These are phyloP conservation scores for Salix purpurea DNA, from an alignment of 345 rosid species.

Conservation along the genomic window DNA sequence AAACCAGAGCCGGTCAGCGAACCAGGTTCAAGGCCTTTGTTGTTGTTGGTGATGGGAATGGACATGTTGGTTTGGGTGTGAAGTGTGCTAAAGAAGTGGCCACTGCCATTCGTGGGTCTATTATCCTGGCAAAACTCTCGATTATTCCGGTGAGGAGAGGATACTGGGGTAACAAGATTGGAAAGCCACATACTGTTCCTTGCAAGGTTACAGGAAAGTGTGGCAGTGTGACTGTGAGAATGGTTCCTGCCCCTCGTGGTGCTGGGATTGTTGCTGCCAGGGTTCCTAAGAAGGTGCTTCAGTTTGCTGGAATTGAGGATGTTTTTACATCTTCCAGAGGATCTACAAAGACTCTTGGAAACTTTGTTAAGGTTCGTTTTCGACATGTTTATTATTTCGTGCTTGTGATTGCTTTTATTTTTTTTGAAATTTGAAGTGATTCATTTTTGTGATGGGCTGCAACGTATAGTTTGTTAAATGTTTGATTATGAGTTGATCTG, in stretches of 20 bases:
- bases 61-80: constrained; percentile 69
- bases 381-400: neutral
- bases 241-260: constrained; percentile 85
- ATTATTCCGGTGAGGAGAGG: constrained; percentile 73
- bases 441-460: neutral
- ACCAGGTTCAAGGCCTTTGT: constrained; percentile 75
- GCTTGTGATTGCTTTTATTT: neutral
- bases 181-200: constrained; percentile 65
- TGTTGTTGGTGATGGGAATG: constrained; percentile 58
- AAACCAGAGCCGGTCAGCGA: constrained; percentile 73
- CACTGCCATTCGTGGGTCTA: constrained; percentile 62
- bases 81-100: constrained; percentile 74
- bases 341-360: constrained; percentile 77
- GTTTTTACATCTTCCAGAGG: constrained; percentile 82
- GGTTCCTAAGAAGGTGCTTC: constrained; percentile 85
- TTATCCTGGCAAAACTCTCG: constrained; percentile 57
- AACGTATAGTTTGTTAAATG: too few relatives aligned
- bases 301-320: constrained; percentile 79
- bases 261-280: constrained; percentile 83
- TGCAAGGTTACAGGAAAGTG: constrained; percentile 76
- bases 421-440: neutral
- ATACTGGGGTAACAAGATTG: constrained; percentile 79
- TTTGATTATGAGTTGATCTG: neutral
- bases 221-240: constrained; percentile 62
- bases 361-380: constrained; percentile 66